These are phyloP conservation scores for Cladorrhinum sp. DNA, from an alignment of 2,329 filamentous ascomycete genomes.

Conservation along the genomic window DNA sequence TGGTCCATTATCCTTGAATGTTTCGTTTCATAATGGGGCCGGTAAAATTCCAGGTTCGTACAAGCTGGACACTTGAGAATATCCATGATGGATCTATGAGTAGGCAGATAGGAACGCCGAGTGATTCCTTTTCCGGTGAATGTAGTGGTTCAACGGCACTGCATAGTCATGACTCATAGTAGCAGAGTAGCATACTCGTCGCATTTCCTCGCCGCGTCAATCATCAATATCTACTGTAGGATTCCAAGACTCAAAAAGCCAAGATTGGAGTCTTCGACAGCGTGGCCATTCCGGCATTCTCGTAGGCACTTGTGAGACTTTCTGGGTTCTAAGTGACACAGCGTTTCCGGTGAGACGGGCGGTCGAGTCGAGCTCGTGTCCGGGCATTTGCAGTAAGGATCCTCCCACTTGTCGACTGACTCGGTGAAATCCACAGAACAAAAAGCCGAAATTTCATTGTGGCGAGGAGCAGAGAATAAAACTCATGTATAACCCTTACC, in stretches of 20 bases:
- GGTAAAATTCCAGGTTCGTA: not conserved
- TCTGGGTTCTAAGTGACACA: not conserved
- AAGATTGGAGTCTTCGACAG: not conserved
- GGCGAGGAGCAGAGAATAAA: not conserved
- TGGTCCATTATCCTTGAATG: not conserved
- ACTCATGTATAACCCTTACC: not conserved
- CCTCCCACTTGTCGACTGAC: not conserved
- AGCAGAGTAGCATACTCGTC: not conserved
- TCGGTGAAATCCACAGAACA: not conserved
- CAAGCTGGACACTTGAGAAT: not conserved
- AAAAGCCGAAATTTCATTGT: not conserved
- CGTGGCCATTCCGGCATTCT: not conserved
- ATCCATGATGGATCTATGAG: too few species aligned
- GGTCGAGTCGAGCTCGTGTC: not conserved
- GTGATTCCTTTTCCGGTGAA: not conserved
- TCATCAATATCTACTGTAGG: not conserved
- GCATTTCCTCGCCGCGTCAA: not conserved
- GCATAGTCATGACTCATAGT: not conserved
- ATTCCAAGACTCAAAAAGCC: too few species aligned
- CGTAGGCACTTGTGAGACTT: not conserved
- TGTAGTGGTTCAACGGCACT: not conserved
- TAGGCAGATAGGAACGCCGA: not conserved
- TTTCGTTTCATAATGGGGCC: slow-evolving; percentile 1
- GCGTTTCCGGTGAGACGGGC: not conserved
- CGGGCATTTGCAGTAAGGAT: not conserved